Conservation (phyloP, 2,329 filamentous ascomycete species). For the Leptodontidium sp. region DNA sequence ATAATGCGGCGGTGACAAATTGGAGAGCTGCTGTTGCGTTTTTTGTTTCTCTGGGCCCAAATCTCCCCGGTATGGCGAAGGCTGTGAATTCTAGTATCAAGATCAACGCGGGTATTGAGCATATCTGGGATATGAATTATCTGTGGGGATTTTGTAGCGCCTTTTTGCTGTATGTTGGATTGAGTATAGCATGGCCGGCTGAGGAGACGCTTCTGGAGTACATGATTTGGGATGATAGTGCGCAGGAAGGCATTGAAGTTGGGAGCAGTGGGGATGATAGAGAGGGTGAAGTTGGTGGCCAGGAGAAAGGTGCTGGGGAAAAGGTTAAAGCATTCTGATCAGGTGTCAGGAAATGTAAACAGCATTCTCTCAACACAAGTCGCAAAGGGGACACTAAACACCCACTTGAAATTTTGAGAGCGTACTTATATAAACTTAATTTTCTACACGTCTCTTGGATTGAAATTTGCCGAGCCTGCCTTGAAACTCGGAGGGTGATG, state of each 20-base stretch:
- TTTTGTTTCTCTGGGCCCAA: constrained; percentile 24
- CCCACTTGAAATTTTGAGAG: no score
- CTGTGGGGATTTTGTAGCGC: constrained; percentile 17
- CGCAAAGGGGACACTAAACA: no score
- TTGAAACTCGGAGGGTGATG: no score
- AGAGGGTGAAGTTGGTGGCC: no score
- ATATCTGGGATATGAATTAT: constrained; percentile 21
- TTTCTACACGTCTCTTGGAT: no score
- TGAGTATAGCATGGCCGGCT: constrained; percentile 12
- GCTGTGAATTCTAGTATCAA: constrained; percentile 10
- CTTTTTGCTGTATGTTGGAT: background rate
- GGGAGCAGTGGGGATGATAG: constrained; percentile 2
- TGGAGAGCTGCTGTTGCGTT: constrained; percentile 30
- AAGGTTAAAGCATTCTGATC: background rate
- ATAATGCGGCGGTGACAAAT: constrained; percentile 26
- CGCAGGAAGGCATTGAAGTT: constrained; percentile 1
- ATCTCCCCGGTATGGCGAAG: constrained; percentile 24
- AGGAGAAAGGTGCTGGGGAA: constrained; percentile 2
- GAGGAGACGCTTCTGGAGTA: constrained; percentile 7
- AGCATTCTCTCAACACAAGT: no score
- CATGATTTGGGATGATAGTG: constrained; percentile 10
- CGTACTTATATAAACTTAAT: no score
- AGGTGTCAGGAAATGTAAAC: background rate
- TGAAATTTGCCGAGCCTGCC: no score
- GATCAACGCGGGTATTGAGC: constrained; percentile 6